Evolutionary conservation across 495 filamentous ascomycete species (phyloP).

Genomic region (Pseudevernia furfuracea): DNA sequence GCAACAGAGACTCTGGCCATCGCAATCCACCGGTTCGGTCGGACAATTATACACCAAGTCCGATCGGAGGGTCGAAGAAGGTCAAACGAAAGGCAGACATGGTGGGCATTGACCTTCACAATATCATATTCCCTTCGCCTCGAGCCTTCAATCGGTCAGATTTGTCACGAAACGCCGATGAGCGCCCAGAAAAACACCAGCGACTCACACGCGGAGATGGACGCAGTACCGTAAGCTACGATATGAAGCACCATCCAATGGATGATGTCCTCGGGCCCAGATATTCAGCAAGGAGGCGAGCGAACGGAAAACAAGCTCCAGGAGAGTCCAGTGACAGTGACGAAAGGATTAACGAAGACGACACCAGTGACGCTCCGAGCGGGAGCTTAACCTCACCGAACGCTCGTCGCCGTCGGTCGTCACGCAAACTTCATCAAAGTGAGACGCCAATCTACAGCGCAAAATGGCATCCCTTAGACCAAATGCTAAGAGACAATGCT

Average conservation of each 20-base stretch:
- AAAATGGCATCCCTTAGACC: slow-evolving; percentile 2
- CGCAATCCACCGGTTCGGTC: neutral
- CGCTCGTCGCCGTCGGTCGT: slow-evolving; percentile 4
- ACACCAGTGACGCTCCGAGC: neutral
- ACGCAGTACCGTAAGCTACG: slow-evolving; percentile 21
- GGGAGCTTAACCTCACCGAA: neutral
- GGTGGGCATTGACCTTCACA: neutral
- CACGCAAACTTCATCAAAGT: neutral
- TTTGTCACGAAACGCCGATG: neutral
- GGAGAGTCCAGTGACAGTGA: neutral
- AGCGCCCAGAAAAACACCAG: neutral
- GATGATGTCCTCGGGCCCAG: slow-evolving; percentile 26
- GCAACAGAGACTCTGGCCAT: neutral
- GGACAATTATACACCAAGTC: neutral
- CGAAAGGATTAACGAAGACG: neutral
- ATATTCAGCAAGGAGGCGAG: slow-evolving; percentile 15
- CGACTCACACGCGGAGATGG: neutral
- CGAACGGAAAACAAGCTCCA: neutral
- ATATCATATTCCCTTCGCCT: neutral
- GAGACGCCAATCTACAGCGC: neutral
- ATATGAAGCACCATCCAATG: slow-evolving; percentile 33
- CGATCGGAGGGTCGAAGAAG: neutral
- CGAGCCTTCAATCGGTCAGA: neutral
- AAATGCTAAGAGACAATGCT: neutral
- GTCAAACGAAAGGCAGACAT: neutral